These are phyloP conservation scores for Phialophora chinensis DNA, from an alignment of 2,329 filamentous ascomycete genomes.

Conservation along the genomic window DNA sequence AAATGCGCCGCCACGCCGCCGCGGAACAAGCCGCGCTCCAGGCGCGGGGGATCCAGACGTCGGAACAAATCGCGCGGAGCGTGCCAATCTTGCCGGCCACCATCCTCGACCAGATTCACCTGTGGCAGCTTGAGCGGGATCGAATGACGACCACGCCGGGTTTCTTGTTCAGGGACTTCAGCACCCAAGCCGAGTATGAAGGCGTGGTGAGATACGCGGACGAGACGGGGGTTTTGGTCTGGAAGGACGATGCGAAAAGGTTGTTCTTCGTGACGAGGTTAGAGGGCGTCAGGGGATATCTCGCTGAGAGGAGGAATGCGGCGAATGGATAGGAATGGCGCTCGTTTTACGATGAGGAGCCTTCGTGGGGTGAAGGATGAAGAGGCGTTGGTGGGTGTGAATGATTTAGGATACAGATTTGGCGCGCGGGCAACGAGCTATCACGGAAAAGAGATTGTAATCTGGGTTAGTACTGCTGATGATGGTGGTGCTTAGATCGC, in stretches of 20 bases:
- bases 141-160: constrained; percentile 83
- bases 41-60: constrained; percentile 42
- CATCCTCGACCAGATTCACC: constrained; percentile 93
- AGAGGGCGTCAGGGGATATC: constrained; percentile 83
- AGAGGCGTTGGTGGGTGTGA: neutral
- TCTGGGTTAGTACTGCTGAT: too few species aligned
- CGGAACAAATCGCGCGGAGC: constrained; percentile 24
- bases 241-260: constrained; percentile 78
- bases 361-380: neutral
- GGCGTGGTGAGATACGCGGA: constrained; percentile 70
- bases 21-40: constrained; percentile 38
- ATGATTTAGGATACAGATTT: neutral
- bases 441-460: neutral
- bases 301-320: constrained; percentile 64
- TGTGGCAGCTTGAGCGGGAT: constrained; percentile 98
- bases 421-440: too few species aligned
- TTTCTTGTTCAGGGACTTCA: constrained; percentile 90
- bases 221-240: constrained; percentile 86
- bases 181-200: constrained; percentile 68
- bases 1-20: constrained; percentile 74
- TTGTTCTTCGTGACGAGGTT: constrained; percentile 92
- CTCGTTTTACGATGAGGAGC: neutral
- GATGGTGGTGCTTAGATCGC: neutral
- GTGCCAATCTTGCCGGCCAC: constrained; percentile 84
- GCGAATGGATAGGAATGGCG: neutral